A percentile compares a stretch with the other conserved stretches of the same genome.
Evolutionary conservation across 2,329 filamentous ascomycete genomes (phyloP).

Genomic region (Aspergillus fischeri): DNA sequence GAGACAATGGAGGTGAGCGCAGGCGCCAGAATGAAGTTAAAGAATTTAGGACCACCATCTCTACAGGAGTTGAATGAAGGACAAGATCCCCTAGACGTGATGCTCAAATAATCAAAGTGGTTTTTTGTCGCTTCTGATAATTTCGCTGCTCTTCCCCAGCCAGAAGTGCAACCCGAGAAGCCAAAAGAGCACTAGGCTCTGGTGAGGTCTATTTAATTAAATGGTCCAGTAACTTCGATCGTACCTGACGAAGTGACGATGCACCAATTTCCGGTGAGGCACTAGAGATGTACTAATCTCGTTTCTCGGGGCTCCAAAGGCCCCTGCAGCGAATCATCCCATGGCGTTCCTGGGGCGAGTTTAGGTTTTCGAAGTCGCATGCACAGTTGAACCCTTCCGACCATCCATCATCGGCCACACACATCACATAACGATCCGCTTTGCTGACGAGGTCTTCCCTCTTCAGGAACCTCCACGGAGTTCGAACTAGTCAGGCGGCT

Average conservation of each 20-base stretch:
- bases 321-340: not conserved
- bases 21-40: not conserved
- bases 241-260: not conserved
- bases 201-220: not conserved
- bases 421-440: not conserved
- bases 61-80: not conserved
- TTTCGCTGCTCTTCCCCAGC: not conserved
- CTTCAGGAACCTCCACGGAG: not conserved
- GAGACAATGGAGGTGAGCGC: constrained; percentile 5
- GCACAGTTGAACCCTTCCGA: not conserved
- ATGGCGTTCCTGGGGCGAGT: not conserved
- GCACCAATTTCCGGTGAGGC: not conserved
- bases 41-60: not conserved
- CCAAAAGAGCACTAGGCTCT: not conserved
- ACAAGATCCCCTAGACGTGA: not conserved
- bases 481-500: not conserved
- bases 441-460: not conserved
- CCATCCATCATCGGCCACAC: not conserved
- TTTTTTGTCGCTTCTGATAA: not conserved
- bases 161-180: not conserved
- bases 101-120: not conserved
- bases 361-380: not conserved
- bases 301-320: not conserved
- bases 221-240: not conserved
- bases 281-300: not conserved